Evolutionary conservation across 2,329 filamentous ascomycete species (phyloP).

Genomic region (Trichocomaceae sp.): DNA sequence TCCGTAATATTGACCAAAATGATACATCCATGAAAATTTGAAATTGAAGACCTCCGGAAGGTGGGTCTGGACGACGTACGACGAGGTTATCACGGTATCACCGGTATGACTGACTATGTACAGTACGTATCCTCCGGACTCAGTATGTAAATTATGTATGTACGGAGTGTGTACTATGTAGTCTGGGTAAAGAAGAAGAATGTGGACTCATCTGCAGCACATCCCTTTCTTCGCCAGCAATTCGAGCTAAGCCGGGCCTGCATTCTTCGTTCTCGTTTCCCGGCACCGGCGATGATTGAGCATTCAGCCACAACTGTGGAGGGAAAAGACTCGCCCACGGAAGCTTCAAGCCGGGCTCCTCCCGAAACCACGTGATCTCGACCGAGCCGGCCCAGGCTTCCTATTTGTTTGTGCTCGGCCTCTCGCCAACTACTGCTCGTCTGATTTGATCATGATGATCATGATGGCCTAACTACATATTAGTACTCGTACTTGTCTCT

Average conservation of each 20-base stretch:
- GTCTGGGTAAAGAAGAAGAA: not conserved
- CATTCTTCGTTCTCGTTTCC: too few relatives aligned
- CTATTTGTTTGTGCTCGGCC: not conserved
- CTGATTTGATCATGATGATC: slow-evolving; percentile 2
- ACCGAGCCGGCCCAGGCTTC: not conserved
- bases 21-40: not conserved
- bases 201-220: not conserved
- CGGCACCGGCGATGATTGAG: not conserved
- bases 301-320: slow-evolving; percentile 1
- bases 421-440: not conserved
- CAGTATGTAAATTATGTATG: too few relatives aligned
- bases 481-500: not conserved
- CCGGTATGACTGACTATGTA: not conserved
- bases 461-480: not conserved
- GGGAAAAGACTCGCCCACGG: not conserved
- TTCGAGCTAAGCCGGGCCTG: not conserved
- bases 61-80: not conserved
- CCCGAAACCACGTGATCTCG: not conserved
- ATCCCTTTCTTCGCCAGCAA: not conserved
- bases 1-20: not conserved
- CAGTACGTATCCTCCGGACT: not conserved
- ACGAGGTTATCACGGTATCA: not conserved
- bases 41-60: slow-evolving; percentile 1
- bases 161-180: too few relatives aligned
- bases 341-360: too few relatives aligned